Percentiles rank a stretch among this genome's conserved stretches.
phyloP scores from a whole-genome alignment of 768 basidiomycete genomes.

The Omphalotus guepiniiformis region DNA sequence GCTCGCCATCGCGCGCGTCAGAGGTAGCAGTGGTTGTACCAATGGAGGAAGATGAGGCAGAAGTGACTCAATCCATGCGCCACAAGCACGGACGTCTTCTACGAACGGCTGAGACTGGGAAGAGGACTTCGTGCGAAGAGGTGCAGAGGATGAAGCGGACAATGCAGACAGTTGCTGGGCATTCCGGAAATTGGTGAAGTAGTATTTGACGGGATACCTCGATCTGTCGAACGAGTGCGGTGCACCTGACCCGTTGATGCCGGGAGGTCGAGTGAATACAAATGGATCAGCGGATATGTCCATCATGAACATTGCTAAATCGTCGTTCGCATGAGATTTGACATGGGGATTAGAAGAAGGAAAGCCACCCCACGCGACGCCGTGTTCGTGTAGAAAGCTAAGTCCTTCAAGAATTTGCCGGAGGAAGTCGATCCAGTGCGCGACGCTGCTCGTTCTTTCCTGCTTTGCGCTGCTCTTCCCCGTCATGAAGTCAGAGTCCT shows the following conservation, averaged over 20 bases:
- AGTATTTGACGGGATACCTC: conserved; percentile 27
- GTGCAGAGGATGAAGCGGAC: conserved; percentile 10
- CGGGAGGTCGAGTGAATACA: conserved; percentile 7
- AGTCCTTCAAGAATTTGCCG: conserved; percentile 48
- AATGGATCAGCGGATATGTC: conserved; percentile 15
- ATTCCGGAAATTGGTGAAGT: conserved; percentile 24
- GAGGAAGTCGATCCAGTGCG: conserved; percentile 49
- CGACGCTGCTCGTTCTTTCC: conserved; percentile 25
- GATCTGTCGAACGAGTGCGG: conserved; percentile 38
- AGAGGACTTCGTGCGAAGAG: conserved; percentile 20
- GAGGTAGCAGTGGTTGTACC: conserved; percentile 34
- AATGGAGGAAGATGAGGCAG: conserved; percentile 35
- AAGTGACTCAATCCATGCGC: neutral
- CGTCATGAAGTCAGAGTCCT: neutral
- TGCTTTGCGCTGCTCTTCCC: neutral
- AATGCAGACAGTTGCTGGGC: conserved; percentile 17
- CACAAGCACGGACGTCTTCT: conserved; percentile 1
- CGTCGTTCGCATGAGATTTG: neutral
- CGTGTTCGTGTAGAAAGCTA: conserved; percentile 45
- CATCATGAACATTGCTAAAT: conserved; percentile 10
- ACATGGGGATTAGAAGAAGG: conserved; percentile 24
- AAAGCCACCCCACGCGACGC: conserved; percentile 29
- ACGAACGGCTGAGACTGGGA: conserved; percentile 23
- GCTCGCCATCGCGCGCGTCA: conserved; percentile 43
- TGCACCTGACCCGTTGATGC: conserved; percentile 9